phyloP scores from a whole-genome alignment of 2,329 filamentous ascomycete species.

The Corinectria fuckeliana region DNA sequence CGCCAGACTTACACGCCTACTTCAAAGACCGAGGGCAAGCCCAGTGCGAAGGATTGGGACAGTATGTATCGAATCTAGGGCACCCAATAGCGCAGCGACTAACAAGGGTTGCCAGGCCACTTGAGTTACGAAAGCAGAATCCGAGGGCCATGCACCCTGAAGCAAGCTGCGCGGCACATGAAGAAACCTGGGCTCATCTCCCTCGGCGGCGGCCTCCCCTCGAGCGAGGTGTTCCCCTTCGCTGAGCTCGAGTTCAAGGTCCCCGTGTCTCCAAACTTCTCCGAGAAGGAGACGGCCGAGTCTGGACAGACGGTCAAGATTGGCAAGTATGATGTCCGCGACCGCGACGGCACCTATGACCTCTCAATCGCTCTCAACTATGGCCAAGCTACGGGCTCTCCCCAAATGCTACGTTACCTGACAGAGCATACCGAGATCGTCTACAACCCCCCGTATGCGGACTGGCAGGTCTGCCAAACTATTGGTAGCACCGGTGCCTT shows the following conservation, averaged over 20 bases:
- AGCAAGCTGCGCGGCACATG: conserved; percentile 79
- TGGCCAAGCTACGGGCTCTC: conserved; percentile 82
- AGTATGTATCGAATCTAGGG: conserved; percentile 61
- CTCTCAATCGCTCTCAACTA: conserved; percentile 93
- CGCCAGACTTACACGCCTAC: neutral
- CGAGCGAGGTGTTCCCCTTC: conserved; percentile 91
- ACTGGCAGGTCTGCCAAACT: conserved; percentile 87
- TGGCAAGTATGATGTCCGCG: conserved; percentile 82
- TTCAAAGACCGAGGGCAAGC: conserved; percentile 60
- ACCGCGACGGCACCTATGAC: conserved; percentile 66
- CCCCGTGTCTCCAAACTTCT: conserved; percentile 72
- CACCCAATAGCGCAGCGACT: conserved; percentile 2
- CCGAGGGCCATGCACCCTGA: conserved; percentile 74
- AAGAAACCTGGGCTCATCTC: conserved; percentile 87
- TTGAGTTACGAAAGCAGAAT: conserved; percentile 68
- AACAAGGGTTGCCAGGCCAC: conserved; percentile 49
- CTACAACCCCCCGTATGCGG: conserved; percentile 83
- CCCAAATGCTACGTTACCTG: conserved; percentile 87
- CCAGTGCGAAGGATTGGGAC: conserved; percentile 83
- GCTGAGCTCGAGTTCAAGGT: conserved; percentile 78
- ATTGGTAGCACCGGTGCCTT: conserved; percentile 86
- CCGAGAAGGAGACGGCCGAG: conserved; percentile 68
- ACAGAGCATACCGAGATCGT: conserved; percentile 96
- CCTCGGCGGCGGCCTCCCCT: conserved; percentile 88
- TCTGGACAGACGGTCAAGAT: conserved; percentile 68